Evolutionary conservation across 495 filamentous ascomycete genomes (phyloP).

Genomic region (Letharia lupina): DNA sequence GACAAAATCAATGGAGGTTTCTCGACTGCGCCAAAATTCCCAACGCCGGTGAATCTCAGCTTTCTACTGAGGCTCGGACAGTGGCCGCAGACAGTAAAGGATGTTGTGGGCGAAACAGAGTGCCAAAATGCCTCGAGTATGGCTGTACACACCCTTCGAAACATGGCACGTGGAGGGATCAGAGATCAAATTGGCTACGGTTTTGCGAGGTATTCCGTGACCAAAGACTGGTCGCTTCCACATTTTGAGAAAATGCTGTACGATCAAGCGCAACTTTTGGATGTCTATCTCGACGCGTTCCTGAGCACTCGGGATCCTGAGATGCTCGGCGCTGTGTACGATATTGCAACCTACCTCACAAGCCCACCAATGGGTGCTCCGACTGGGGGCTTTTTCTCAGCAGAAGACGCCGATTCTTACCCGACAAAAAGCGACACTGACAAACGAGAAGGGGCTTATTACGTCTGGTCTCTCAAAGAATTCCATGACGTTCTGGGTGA

Average conservation of each 20-base stretch:
- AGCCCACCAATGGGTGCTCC: conserved; percentile 55
- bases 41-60: conserved; percentile 74
- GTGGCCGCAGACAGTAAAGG: conserved; percentile 63
- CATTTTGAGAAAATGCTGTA: conserved; percentile 99
- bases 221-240: conserved; percentile 81
- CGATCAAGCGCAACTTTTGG: conserved; percentile 82
- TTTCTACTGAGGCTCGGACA: conserved; percentile 71
- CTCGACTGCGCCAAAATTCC: conserved; percentile 70
- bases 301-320: conserved; percentile 60
- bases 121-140: conserved; percentile 67
- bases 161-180: conserved; percentile 80
- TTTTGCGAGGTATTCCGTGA: conserved; percentile 85
- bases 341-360: conserved; percentile 75
- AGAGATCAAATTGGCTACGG: conserved; percentile 90
- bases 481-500: conserved; percentile 68
- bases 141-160: conserved; percentile 71
- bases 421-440: conserved; percentile 66
- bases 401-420: conserved; percentile 88
- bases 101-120: conserved; percentile 79
- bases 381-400: conserved; percentile 74
- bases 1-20: conserved; percentile 78
- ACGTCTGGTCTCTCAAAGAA: conserved; percentile 88
- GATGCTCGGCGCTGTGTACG: conserved; percentile 71
- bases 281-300: conserved; percentile 84
- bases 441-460: conserved; percentile 90